Base-by-base conservation (phyloP, 2,329 filamentous ascomycete species). In the Aphanoascus verrucosus region DNA sequence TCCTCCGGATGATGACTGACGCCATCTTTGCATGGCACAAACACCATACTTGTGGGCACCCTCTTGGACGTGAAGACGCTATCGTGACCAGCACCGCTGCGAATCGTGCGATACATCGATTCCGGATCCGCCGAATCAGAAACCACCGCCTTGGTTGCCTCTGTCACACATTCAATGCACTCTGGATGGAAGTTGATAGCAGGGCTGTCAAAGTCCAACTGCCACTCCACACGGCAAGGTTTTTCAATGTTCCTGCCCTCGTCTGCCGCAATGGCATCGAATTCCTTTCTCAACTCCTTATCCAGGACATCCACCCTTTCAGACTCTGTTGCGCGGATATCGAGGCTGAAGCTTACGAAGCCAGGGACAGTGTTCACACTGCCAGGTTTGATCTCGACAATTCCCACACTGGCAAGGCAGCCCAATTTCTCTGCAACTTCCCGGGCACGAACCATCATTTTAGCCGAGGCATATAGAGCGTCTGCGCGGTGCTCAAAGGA, bases 341-440 rank as follows among this genome's bases (percentile, higher is more conserved):
- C 85, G 4, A 88, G 76, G 31, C 76, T 81, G 66, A 88, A 86
- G 43, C 74, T 74, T 5, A 88, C 85, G 31, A 72, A 67, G 0
- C 83, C 83, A 0, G 85, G 83, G 0, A 88, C 82, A 0, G 85
- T 89, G 66, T 89, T 88, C 14, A 84, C 85, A 56, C 78, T 83
- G 3, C 84, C 83, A 0, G 85, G 84, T 45, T 75, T 77, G 6
- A 83, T 71, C 11, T 75, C 81, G 47, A 89, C 66, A 53, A 88
- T 85, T 0, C 85, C 86, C 0, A 85, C 86, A 2, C 79, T 83
- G 4, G 82, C 85, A 9, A 88, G 71, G 11, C 81, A 84, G 1
- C 72, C 72, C 57, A 81, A 72, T 17, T 74, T 71, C 1, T 76
- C 74, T 0, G 85, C 85, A 1, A 84, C 73, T 47, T 77, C 76